Base-by-base conservation (phyloP, 768 basidiomycete genomes). In the Suillus discolor region DNA sequence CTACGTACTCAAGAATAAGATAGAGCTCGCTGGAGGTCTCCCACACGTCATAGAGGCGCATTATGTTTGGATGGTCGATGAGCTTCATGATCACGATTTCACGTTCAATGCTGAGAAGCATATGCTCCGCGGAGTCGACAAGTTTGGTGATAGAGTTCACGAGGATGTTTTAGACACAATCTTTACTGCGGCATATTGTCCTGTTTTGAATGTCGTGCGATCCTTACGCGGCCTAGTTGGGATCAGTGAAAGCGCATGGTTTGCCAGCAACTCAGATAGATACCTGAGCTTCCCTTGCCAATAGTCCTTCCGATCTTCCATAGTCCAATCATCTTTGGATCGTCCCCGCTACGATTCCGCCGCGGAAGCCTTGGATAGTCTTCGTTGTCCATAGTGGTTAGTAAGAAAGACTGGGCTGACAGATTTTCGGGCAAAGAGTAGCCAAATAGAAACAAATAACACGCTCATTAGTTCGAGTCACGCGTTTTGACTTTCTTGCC, bases 81-180 rank as follows among this genome's bases (percentile, higher is more conserved):
- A 97, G 88, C 77, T 97, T 99, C 96, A 99, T 96, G 73, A 97
- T 90, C 66, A 96, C 94, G 61, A 97, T 97, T 78, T 99, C 96
- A 67, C 95, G 87, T 76, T 97, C 93, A 67, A 97, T 88, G 57
- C 90, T 88, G 65, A 93, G 86, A 67, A 89, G 84, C 66, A 86
- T 87, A 70, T 90, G 91, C 71, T 94, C 93, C 15, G 90, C 84
- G 67, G 91, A 87, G 64, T 90, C 89, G 16, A 84, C 88, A 15
- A 90, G 85, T 59, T 87, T 86, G 59, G 86, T 83, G 66, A 93
- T 81, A 28, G 90, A 91, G 62, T 83, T 83, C 64, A 92, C 78
- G 65, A 89, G 78, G 62, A 83, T 79, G 36, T 82, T 82, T 96
- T 96, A 53, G 91, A 89, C 38, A 99, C 91, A 69, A 97, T 97